Evolutionary conservation across 169 alveolate genomes (phyloP).

Genomic region (Toxoplasma gondii): DNA sequence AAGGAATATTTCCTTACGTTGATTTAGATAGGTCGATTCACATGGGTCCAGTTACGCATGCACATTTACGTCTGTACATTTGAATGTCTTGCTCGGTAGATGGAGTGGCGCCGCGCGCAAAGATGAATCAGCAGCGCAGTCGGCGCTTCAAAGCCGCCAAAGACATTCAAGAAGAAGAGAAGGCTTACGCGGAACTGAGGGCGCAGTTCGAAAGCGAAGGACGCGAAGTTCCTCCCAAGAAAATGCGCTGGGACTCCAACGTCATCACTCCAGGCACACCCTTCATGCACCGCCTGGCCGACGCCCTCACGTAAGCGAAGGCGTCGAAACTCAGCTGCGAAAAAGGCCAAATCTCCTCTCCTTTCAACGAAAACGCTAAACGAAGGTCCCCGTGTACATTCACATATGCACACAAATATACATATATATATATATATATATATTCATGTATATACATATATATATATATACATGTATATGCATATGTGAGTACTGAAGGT

Average conservation of each 20-base stretch:
- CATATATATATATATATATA: background rate
- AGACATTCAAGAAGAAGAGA: slow-evolving; percentile 77
- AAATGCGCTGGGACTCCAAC: slow-evolving; percentile 93
- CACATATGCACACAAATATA: background rate
- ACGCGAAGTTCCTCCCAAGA: slow-evolving; percentile 24
- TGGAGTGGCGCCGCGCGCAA: slow-evolving; percentile 99
- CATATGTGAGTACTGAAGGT: too few species aligned
- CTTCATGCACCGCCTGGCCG: slow-evolving; percentile 92
- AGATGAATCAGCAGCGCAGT: slow-evolving; percentile 98
- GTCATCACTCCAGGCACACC: slow-evolving; percentile 99
- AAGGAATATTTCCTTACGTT: too few species aligned
- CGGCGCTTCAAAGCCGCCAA: slow-evolving; percentile 92
- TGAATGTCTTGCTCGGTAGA: background rate
- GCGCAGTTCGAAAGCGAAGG: slow-evolving; percentile 68
- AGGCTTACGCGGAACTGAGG: slow-evolving; percentile 77
- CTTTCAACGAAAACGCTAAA: too few species aligned
- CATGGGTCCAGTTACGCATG: too few species aligned
- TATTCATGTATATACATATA: background rate
- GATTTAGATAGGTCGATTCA: too few species aligned
- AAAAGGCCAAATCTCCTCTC: too few species aligned
- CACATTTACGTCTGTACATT: background rate
- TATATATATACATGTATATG: too few species aligned
- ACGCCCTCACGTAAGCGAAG: slow-evolving; percentile 60
- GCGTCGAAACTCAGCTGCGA: too few species aligned
- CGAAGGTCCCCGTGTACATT: too few species aligned